Percentiles rank a stretch among this genome's conserved stretches.
phyloP scores from a whole-genome alignment of 2,329 filamentous ascomycete species.

The Botrytis paeoniae region DNA sequence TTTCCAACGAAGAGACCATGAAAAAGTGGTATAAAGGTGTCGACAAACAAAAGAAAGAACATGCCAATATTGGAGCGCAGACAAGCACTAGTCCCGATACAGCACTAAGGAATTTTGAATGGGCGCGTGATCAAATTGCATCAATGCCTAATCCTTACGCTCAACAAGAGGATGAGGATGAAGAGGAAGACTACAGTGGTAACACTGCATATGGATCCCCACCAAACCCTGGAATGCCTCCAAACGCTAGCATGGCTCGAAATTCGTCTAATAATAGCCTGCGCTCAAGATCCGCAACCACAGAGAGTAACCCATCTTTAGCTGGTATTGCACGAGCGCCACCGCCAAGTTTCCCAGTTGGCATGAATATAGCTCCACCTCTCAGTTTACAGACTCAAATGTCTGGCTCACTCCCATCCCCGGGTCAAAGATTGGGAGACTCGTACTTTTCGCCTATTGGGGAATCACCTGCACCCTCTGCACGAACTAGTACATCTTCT shows the following conservation, averaged over 20 bases:
- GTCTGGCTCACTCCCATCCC: slow-evolving; percentile 39
- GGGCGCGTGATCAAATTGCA: slow-evolving; percentile 65
- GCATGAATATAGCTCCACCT: slow-evolving; percentile 42
- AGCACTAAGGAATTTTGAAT: slow-evolving; percentile 67
- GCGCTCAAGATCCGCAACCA: slow-evolving; percentile 72
- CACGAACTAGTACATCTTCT: slow-evolving; percentile 48
- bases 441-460: slow-evolving; percentile 91
- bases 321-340: slow-evolving; percentile 57
- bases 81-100: slow-evolving; percentile 45
- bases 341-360: slow-evolving; percentile 67
- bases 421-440: slow-evolving; percentile 45
- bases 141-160: slow-evolving; percentile 80
- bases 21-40: slow-evolving; percentile 86
- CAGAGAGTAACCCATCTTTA: slow-evolving; percentile 62
- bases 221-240: slow-evolving; percentile 39
- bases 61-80: slow-evolving; percentile 49
- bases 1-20: slow-evolving; percentile 86
- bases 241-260: slow-evolving; percentile 56
- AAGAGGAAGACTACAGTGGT: slow-evolving; percentile 50
- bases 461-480: slow-evolving; percentile 73
- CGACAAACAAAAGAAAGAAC: slow-evolving; percentile 69
- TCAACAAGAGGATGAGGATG: slow-evolving; percentile 60
- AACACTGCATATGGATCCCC: slow-evolving; percentile 36
- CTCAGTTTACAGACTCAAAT: slow-evolving; percentile 67
- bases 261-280: slow-evolving; percentile 74